Conservation (phyloP, 1,139 yeast genomes). For the Zygoascus meyerae region DNA sequence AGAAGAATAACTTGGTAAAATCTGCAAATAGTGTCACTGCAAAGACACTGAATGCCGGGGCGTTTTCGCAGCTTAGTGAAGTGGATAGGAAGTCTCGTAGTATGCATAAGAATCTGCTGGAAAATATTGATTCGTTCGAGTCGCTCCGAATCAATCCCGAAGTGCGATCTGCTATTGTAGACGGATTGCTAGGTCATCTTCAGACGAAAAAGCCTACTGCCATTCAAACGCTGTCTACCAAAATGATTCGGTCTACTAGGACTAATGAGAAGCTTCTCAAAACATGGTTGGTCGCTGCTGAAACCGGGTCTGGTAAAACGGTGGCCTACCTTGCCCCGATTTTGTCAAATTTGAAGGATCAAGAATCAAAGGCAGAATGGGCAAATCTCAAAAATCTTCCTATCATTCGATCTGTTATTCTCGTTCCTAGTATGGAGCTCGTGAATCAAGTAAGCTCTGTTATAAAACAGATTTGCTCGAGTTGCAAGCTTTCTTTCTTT, state of each 20-base stretch:
- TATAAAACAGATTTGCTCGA: conserved; percentile 4
- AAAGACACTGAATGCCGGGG: conserved; percentile 10
- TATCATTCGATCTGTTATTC: conserved; percentile 58
- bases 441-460: conserved; percentile 64
- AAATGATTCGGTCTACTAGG: conserved; percentile 39
- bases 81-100: conserved; percentile 31
- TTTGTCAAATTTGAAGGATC: conserved; percentile 57
- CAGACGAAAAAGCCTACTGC: conserved; percentile 49
- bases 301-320: conserved; percentile 95
- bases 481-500: conserved; percentile 5
- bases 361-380: conserved; percentile 26
- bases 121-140: conserved; percentile 54
- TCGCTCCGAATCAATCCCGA: conserved; percentile 61
- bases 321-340: conserved; percentile 82
- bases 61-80: conserved; percentile 32
- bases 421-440: conserved; percentile 85
- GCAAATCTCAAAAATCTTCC: conserved; percentile 33
- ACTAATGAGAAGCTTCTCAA: conserved; percentile 12
- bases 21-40: conserved; percentile 9
- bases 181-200: conserved; percentile 42
- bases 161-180: conserved; percentile 56
- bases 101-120: conserved; percentile 35
- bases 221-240: conserved; percentile 55
- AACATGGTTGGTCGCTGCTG: conserved; percentile 76
- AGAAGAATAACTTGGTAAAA: conserved; percentile 6